phyloP scores from a whole-genome alignment of 169 alveolate species.

The Hepatocystis sp. region DNA sequence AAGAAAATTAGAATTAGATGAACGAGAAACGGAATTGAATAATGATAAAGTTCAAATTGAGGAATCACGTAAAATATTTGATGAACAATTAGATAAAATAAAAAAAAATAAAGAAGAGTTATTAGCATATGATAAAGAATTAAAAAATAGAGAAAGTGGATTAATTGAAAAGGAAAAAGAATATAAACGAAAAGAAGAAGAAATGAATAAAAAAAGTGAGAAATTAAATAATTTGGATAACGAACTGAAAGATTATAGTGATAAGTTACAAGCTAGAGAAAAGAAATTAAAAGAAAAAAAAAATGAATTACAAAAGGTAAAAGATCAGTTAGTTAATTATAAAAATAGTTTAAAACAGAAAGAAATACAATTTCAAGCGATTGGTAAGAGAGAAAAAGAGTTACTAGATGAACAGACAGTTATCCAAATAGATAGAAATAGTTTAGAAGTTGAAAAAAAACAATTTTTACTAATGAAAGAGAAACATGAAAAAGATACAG shows the following conservation, averaged over 20 bases:
- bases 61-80: constrained; percentile 69
- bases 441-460: constrained; percentile 69
- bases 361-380: constrained; percentile 60
- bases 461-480: constrained; percentile 64
- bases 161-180: constrained; percentile 62
- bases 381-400: constrained; percentile 61
- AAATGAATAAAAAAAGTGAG: constrained; percentile 57
- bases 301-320: constrained; percentile 63
- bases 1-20: constrained; percentile 49
- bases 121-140: constrained; percentile 48
- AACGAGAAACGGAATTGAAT: constrained; percentile 36
- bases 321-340: constrained; percentile 58
- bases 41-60: constrained; percentile 65
- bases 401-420: constrained; percentile 62
- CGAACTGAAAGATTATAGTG: constrained; percentile 42
- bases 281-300: constrained; percentile 64
- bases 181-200: constrained; percentile 36
- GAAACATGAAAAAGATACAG: constrained; percentile 70
- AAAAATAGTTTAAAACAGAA: constrained; percentile 67
- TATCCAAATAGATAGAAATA: constrained; percentile 61
- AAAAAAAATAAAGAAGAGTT: constrained; percentile 71
- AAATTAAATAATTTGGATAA: constrained; percentile 27
- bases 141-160: constrained; percentile 39
- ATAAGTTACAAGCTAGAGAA: constrained; percentile 65
- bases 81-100: constrained; percentile 62